These are phyloP conservation scores for Primulina huaijiensis DNA, from an alignment of 257 asterid species.

Conservation along the genomic window DNA sequence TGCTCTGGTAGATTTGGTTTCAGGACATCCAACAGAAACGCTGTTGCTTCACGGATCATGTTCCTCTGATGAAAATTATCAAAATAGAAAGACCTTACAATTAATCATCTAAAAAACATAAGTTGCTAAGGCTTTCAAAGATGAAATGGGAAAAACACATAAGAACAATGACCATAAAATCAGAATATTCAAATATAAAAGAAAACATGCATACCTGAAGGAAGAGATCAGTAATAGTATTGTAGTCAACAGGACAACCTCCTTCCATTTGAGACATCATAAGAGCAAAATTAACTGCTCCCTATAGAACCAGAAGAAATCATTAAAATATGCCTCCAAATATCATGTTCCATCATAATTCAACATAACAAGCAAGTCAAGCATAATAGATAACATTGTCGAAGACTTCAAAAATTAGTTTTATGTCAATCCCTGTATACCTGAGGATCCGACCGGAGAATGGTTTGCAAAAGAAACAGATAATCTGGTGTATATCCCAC, in stretches of 20 bases:
- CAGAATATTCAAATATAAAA: conserved; percentile 11
- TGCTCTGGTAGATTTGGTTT: conserved; percentile 98
- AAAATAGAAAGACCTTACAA: conserved; percentile 18
- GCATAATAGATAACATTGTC: background rate
- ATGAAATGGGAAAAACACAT: conserved; percentile 3
- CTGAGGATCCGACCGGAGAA: conserved; percentile 98
- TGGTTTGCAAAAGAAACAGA: conserved; percentile 95
- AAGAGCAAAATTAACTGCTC: conserved; percentile 98
- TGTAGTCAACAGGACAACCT: conserved; percentile 97
- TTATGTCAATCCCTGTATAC: conserved; percentile 38
- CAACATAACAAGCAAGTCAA: background rate
- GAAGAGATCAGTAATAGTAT: conserved; percentile 95
- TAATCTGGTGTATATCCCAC: conserved; percentile 98
- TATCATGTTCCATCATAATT: background rate
- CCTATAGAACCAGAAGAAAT: conserved; percentile 45
- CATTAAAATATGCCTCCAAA: conserved; percentile 17
- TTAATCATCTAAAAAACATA: conserved; percentile 14
- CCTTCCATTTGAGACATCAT: conserved; percentile 99
- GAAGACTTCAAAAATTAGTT: background rate
- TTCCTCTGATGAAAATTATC: conserved; percentile 62
- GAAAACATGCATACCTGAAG: conserved; percentile 64
- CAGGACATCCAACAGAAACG: conserved; percentile 93
- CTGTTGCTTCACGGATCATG: conserved; percentile 99
- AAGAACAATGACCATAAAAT: background rate
- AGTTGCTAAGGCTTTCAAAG: conserved; percentile 4